Conservation (phyloP, 257 asterid genomes). For the Osmanthus fragrans region DNA sequence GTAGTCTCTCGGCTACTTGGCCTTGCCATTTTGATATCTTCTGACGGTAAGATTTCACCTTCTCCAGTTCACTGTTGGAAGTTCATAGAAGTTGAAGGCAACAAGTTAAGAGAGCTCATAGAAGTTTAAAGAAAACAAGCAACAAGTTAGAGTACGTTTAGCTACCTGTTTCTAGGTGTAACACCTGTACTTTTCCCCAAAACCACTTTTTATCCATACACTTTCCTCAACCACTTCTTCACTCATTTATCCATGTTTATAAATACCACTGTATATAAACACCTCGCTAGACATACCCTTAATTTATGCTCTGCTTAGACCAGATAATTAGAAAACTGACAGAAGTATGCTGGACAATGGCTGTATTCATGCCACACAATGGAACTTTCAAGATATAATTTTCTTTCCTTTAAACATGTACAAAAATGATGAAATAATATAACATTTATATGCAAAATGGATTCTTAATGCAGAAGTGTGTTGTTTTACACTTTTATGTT, state of each 20-base stretch:
- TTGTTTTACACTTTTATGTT: neutral
- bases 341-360: neutral
- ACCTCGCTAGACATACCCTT: too few relatives aligned
- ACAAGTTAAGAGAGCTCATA: neutral
- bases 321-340: neutral
- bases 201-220: too few relatives aligned
- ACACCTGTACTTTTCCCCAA: too few relatives aligned
- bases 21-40: slow-evolving; percentile 84
- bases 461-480: neutral
- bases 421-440: neutral
- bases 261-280: too few relatives aligned
- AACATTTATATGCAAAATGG: neutral
- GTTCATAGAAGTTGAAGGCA: slow-evolving; percentile 22
- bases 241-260: too few relatives aligned
- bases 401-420: neutral
- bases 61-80: slow-evolving; percentile 75
- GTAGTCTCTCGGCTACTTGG: slow-evolving; percentile 83
- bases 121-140: too few relatives aligned
- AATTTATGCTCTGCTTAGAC: slow-evolving; percentile 1
- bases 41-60: slow-evolving; percentile 82
- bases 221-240: too few relatives aligned
- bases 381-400: slow-evolving; percentile 6
- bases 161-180: too few relatives aligned
- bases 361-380: slow-evolving; percentile 13
- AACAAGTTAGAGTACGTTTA: too few relatives aligned